Evolutionary conservation across 768 basidiomycete species (phyloP).

Genomic region (Brasilioporus rufonigricans): DNA sequence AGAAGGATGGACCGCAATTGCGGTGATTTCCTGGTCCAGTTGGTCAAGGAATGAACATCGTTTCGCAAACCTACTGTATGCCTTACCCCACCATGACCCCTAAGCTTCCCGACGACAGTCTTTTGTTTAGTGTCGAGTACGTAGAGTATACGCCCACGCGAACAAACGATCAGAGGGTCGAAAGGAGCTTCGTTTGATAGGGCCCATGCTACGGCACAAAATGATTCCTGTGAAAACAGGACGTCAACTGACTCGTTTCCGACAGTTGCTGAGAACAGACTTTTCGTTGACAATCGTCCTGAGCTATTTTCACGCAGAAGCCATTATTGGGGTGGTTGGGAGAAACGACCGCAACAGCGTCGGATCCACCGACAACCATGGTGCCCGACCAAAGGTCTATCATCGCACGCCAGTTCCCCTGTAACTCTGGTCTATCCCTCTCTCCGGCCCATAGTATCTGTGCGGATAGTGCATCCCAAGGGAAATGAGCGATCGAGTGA

Average conservation of each 20-base stretch:
- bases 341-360: constrained; percentile 39
- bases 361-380: constrained; percentile 46
- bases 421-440: constrained; percentile 30
- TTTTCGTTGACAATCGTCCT: constrained; percentile 6
- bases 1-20: constrained; percentile 61
- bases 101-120: constrained; percentile 45
- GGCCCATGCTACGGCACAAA: constrained; percentile 55
- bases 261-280: constrained; percentile 12
- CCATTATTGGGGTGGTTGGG: constrained; percentile 14
- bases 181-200: constrained; percentile 41
- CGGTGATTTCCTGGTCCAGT: constrained; percentile 56
- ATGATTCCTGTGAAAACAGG: constrained; percentile 17
- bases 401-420: constrained; percentile 44
- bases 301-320: constrained; percentile 38
- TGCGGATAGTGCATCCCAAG: constrained; percentile 37
- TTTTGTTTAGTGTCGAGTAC: constrained; percentile 47
- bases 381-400: constrained; percentile 49
- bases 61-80: not conserved
- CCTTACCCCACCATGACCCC: constrained; percentile 74
- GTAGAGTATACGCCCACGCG: constrained; percentile 53
- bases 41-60: constrained; percentile 5
- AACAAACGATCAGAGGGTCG: constrained; percentile 61
- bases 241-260: constrained; percentile 3
- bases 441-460: constrained; percentile 38
- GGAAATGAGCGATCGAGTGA: constrained; percentile 47